Base-by-base conservation (phyloP, 257 asterid species). In the Gentiana macrophylla region DNA sequence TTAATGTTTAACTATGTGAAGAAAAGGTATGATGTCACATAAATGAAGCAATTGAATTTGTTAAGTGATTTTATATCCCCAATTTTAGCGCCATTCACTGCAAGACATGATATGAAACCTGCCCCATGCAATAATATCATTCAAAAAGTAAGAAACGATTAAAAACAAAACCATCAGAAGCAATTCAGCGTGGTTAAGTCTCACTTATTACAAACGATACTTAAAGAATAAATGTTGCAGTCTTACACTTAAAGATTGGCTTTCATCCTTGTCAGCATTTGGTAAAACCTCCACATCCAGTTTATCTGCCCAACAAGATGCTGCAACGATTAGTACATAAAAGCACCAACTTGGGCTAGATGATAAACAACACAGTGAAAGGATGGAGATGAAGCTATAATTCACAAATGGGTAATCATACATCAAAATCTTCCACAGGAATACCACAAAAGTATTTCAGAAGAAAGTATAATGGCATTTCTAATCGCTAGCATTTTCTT, bases 221-320 rank as follows among this genome's bases (percentile, higher is more conserved):
- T 38, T 41, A 41, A 41, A 41, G 7, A 54, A 59, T 48, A 24
- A 24, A 52, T 52, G 43, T n/a, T 8, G 53, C 35, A 60, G 58
- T 53, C 82, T 72, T 62, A 67, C 82, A 64, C 43, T 72, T 49
- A 63, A 62, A 67, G 46, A 50, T 62, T 54, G 3, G 60, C 55
- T 46, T 49, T 41, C 71, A 53, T 58, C 60, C 57, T 52, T 63
- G 24, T 53, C 62, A 15, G 63, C 67, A 67, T 51, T 49, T 48
- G 58, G 60, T 51, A 46, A 35, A 32, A 61, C 47, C 53, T 53
- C 78, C 35, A 51, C 43, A 38, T 62, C 70, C 41, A 5, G 36
- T 34, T 37, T 44, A 60, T 59, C 80, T 74, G 78, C 7, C 57
- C 50, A 65, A 15, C 60, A 61, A 33, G 35, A 13, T 10, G 9